Conservation (phyloP, 2,329 filamentous ascomycete genomes). For the Ceratocystis huliohia region DNA sequence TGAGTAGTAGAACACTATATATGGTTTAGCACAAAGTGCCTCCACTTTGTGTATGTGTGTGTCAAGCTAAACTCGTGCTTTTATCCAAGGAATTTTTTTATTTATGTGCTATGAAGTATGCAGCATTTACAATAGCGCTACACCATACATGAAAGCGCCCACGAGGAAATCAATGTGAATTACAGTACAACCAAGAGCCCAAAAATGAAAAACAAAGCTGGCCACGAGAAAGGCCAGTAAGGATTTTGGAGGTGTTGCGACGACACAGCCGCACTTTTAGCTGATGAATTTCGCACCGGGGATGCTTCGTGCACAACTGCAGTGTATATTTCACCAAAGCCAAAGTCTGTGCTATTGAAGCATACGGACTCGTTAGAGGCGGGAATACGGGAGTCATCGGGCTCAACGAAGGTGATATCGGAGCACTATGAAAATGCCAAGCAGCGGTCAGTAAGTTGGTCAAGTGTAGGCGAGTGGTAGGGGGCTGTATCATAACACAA, state of each 20-base stretch:
- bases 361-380: slow-evolving; percentile 45
- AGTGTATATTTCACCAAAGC: slow-evolving; percentile 53
- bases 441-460: neutral
- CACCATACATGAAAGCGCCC: neutral
- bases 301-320: slow-evolving; percentile 15
- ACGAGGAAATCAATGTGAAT: neutral
- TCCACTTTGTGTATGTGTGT: neutral
- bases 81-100: neutral
- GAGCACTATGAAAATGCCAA: slow-evolving; percentile 48
- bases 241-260: neutral
- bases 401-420: slow-evolving; percentile 58
- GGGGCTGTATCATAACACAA: neutral
- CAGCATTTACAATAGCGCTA: neutral
- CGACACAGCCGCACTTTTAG: slow-evolving; percentile 5
- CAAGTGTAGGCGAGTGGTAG: neutral
- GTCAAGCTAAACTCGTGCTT: neutral
- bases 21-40: too few species aligned
- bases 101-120: neutral
- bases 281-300: slow-evolving; percentile 12
- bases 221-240: neutral
- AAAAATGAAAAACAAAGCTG: neutral
- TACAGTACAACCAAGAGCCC: neutral
- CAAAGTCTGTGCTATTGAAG: slow-evolving; percentile 58
- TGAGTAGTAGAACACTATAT: too few species aligned
- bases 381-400: slow-evolving; percentile 45